Evolutionary conservation across 495 filamentous ascomycete species (phyloP).

Genomic region (Glutinoglossum americanum): DNA sequence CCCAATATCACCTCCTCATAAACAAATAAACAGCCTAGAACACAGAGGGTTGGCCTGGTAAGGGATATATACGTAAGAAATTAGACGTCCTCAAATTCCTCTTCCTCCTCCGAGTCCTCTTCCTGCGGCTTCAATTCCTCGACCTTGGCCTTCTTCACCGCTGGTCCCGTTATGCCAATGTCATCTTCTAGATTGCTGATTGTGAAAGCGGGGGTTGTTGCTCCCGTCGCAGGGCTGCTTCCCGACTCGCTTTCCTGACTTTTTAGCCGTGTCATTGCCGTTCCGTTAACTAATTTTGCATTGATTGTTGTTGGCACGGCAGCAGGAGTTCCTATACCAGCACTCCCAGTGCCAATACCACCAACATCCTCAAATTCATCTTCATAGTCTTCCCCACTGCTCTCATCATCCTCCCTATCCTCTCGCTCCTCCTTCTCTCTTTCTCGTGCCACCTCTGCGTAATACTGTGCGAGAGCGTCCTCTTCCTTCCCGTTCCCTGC

Average conservation of each 20-base stretch:
- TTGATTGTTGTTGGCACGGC: conserved; percentile 6
- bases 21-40: neutral
- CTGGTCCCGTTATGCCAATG: neutral
- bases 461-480: conserved; percentile 32
- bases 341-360: conserved; percentile 7
- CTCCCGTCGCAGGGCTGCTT: conserved; percentile 16
- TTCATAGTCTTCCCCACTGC: conserved; percentile 18
- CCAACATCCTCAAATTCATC: conserved; percentile 23
- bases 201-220: conserved; percentile 5
- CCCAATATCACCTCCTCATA: neutral
- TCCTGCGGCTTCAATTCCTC: conserved; percentile 22
- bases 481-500: conserved; percentile 19
- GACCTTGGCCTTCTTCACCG: conserved; percentile 20
- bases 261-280: conserved; percentile 12
- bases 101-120: conserved; percentile 26
- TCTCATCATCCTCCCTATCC: conserved; percentile 26
- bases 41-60: neutral
- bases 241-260: conserved; percentile 12
- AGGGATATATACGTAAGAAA: neutral
- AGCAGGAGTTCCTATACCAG: conserved; percentile 12
- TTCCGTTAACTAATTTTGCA: conserved; percentile 19
- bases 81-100: conserved; percentile 42
- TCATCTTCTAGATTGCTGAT: neutral
- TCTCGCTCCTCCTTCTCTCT: conserved; percentile 24
- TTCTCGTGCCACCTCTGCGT: conserved; percentile 29